Conservation (phyloP, 2,329 filamentous ascomycete genomes). For the Beauveria scarabaeidicola region DNA sequence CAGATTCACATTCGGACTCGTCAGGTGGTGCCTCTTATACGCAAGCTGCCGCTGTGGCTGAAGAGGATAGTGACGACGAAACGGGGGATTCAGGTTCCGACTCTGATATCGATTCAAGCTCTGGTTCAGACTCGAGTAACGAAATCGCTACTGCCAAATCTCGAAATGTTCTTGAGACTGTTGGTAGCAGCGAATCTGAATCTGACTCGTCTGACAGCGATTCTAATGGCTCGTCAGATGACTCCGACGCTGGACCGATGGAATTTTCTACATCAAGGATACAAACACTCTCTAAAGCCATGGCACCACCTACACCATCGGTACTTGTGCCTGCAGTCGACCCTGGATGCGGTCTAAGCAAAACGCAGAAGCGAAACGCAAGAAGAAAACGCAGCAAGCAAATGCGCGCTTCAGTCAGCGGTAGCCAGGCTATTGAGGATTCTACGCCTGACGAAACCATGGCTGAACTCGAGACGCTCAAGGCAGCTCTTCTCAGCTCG, state of each 20-base stretch:
- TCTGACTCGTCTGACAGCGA: slow-evolving; percentile 27
- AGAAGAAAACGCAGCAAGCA: slow-evolving; percentile 34
- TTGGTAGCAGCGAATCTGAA: slow-evolving; percentile 15
- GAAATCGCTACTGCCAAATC: not conserved
- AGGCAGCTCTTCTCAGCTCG: slow-evolving; percentile 4
- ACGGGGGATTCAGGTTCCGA: not conserved
- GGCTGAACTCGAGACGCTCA: slow-evolving; percentile 3
- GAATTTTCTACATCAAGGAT: slow-evolving; percentile 6
- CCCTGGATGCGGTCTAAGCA: slow-evolving; percentile 29
- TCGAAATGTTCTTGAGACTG: slow-evolving; percentile 3
- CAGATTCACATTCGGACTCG: slow-evolving; percentile 4
- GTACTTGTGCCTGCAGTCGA: slow-evolving; percentile 16
- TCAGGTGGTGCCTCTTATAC: slow-evolving; percentile 1
- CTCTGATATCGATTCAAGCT: slow-evolving; percentile 19
- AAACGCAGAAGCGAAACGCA: slow-evolving; percentile 44
- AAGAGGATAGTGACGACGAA: not conserved
- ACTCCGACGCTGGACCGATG: not conserved
- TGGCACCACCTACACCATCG: not conserved
- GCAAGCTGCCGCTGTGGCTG: not conserved
- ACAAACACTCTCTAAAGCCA: not conserved
- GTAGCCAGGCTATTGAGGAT: slow-evolving; percentile 15
- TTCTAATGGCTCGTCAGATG: slow-evolving; percentile 1
- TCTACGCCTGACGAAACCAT: slow-evolving; percentile 7
- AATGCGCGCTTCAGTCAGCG: slow-evolving; percentile 4
- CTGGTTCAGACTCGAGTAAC: slow-evolving; percentile 22